Evolutionary conservation across 2,329 filamentous ascomycete species (phyloP).

Genomic region (Stemphylium beticola): DNA sequence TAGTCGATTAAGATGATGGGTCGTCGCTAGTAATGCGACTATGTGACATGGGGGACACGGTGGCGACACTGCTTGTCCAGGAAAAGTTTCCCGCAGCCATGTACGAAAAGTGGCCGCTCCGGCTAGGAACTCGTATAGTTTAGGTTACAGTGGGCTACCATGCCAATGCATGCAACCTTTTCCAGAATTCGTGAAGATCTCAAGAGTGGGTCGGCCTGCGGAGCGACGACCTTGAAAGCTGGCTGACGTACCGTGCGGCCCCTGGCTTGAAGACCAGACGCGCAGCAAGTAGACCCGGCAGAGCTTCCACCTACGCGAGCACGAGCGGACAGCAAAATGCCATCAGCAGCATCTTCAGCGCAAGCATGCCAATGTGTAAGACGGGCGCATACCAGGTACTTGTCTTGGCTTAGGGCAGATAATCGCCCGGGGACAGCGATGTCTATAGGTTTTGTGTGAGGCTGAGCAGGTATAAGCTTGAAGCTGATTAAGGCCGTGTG

Average conservation of each 20-base stretch:
- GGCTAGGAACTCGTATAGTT: background rate
- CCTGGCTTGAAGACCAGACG: conserved; percentile 10
- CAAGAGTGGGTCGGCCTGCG: conserved; percentile 9
- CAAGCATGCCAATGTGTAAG: background rate
- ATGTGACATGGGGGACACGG: too few species aligned
- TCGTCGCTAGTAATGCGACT: too few species aligned
- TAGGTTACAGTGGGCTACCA: conserved; percentile 4
- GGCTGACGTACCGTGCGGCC: conserved; percentile 20
- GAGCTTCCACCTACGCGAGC: background rate
- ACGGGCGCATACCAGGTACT: background rate
- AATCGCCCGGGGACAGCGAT: conserved; percentile 5
- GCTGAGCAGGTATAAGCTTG: conserved; percentile 33
- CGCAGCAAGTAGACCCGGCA: background rate
- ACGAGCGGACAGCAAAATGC: too few species aligned
- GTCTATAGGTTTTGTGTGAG: conserved; percentile 22
- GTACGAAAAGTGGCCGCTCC: background rate
- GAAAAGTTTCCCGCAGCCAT: background rate
- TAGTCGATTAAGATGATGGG: background rate
- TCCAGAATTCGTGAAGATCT: conserved; percentile 4
- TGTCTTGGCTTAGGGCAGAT: background rate
- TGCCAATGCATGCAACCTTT: conserved; percentile 9
- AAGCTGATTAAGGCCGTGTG: conserved; percentile 22
- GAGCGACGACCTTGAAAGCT: background rate
- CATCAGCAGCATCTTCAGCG: background rate
- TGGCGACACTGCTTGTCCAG: background rate